Conservation (phyloP, 306 rosid genomes). For the Canavalia ensiformis region DNA sequence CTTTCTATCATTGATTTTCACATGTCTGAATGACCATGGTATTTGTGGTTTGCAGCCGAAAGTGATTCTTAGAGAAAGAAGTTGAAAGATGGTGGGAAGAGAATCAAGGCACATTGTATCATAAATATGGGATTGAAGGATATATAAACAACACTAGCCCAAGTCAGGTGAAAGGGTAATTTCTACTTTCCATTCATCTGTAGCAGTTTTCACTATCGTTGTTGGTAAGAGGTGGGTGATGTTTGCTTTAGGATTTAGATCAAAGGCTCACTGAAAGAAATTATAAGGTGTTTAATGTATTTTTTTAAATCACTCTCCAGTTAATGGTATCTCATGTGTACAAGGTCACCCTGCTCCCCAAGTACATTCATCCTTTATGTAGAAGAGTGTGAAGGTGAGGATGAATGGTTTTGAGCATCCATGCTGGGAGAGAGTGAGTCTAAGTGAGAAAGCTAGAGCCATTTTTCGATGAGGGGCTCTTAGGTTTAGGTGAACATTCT, state of each 20-base stretch:
- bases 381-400: no score
- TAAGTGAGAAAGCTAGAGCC: no score
- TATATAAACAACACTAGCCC: slow-evolving; percentile 56
- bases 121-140: slow-evolving; percentile 72
- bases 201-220: slow-evolving; percentile 44
- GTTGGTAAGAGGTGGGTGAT: slow-evolving; percentile 48
- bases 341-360: no score
- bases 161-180: slow-evolving; percentile 53
- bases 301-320: background rate
- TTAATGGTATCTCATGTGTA: no score
- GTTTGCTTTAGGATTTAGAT: slow-evolving; percentile 48
- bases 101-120: slow-evolving; percentile 71
- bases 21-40: slow-evolving; percentile 38
- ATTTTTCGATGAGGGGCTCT: no score
- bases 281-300: slow-evolving; percentile 2
- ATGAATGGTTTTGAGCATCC: no score
- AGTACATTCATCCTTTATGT: no score
- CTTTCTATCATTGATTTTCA: background rate
- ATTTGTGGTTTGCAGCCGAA: slow-evolving; percentile 64
- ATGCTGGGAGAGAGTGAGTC: no score
- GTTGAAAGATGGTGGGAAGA: slow-evolving; percentile 92
- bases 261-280: slow-evolving; percentile 43
- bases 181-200: slow-evolving; percentile 52
- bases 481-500: no score
- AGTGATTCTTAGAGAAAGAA: slow-evolving; percentile 69